Evolutionary conservation across 495 filamentous ascomycete species (phyloP), one percentile per base, ranked within the genome.

Genomic region (Aspergillus nidulans): DNA sequence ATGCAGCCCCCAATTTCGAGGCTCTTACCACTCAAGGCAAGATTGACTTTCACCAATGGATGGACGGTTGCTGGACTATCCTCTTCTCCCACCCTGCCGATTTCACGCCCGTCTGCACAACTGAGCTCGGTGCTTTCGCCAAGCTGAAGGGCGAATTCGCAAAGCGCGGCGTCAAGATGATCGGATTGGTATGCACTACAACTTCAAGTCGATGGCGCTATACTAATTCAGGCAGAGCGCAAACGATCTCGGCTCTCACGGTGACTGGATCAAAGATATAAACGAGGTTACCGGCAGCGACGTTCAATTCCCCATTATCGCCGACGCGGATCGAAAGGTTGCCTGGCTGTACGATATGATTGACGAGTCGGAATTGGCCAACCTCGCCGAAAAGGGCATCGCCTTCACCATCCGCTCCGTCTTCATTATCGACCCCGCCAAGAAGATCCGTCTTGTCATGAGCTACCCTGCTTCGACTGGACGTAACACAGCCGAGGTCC

Each of bases 51-150:
- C 80, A 83, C 60, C 45, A 77, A 57, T 81, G 77, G 69, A 78
- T 87, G 42, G 79, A 74, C 58, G 61, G 80, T 60, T 82, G 70
- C 62, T 87, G 83, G 84, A 73, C 75, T 18, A 81, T 88, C 53
- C 77, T 88, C 26, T 87, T 87, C 69, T 85, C 83, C 8, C 85
- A 88, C 69, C 85, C 84, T 0, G 83, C 82, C 25, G 85, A 88
- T 64, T 88, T 85, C 70, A 87, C 85, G 1, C 84, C 84, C 16
- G 85, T 86, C 38, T 87, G 84, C 69, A 88, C 84, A 2, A 87
- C 85, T 13, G 85, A 88, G 63, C 75, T 88, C 19, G 85, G 84
- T 10, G 84, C 84, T 1, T 86, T 88, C 55, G 79, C 85, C 10
- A 85, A 82, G 58, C 60, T 87, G 49, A 77, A 81, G 65, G 65